Evolutionary conservation across 129 eudicot species (phyloP).

Genomic region (Saussurea involucrata): DNA sequence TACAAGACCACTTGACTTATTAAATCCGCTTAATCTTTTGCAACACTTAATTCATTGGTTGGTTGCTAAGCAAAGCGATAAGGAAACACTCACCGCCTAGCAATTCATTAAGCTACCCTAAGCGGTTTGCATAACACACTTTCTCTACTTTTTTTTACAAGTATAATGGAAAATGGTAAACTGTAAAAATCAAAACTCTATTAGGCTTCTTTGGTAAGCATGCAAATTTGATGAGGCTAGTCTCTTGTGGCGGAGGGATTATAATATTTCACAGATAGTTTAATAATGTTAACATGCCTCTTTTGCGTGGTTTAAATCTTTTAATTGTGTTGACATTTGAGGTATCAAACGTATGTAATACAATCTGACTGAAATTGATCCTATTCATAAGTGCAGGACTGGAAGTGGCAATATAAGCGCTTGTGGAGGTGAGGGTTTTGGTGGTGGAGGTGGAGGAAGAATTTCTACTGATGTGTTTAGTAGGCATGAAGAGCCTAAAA

Average conservation of each 20-base stretch:
- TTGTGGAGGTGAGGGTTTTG: conserved; percentile 90
- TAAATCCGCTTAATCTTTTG: background rate
- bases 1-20: background rate
- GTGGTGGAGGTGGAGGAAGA: conserved; percentile 99
- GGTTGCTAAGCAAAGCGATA: background rate
- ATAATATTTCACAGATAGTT: background rate
- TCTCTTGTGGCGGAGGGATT: background rate
- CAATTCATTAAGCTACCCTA: background rate
- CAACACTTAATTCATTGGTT: background rate
- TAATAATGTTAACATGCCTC: background rate
- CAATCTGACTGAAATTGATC: background rate
- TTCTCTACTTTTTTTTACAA: background rate
- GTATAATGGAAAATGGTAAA: background rate
- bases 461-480: conserved; percentile 87
- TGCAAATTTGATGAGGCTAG: conserved; percentile 1
- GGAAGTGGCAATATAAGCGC: conserved; percentile 84
- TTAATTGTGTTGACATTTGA: background rate
- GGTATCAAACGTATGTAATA: background rate
- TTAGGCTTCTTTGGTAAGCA: conserved; percentile 1
- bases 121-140: background rate
- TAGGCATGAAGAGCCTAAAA: conserved; percentile 85
- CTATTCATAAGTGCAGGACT: conserved; percentile 58
- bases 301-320: conserved; percentile 1
- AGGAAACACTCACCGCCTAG: background rate
- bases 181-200: background rate